Evolutionary conservation across 1,284 basidiomycete species (phyloP), one percentile per base, ranked within the genome.

Genomic region (Boletus putidus): DNA sequence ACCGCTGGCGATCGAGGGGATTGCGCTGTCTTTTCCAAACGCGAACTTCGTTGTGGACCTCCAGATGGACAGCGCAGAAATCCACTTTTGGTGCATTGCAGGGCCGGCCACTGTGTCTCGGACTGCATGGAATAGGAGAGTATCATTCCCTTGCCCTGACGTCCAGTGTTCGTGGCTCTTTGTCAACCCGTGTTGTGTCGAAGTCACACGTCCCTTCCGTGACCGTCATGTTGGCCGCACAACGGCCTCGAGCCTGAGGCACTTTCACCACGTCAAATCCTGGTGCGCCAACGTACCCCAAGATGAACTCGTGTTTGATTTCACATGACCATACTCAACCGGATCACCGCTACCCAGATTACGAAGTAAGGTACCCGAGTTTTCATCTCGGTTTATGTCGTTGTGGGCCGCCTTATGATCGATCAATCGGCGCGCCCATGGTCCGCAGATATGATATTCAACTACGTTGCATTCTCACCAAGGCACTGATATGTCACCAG

Each of bases 41-140:
- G 23, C 29, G 23, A 25, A 37, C 12, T 31, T 31, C 10, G 29
- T 23, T 6, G 29, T 43, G 53, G 18, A 15, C 9, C n/a, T 25
- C 23, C 40, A 23, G 62, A 60, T 12, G 45, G 47, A 54, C 52
- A 53, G 16, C 62, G 59, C 14, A 49, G 61, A 33, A 62, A 57
- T 40, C 20, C 39, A 21, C 6, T 40, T 40, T 21, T 58, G 68
- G 35, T 54, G 31, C 52, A 35, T 44, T 57, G 53, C 12, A 58
- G 8, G 11, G 20, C 37, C 6, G 11, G n/a, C n/a, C 11, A 35
- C 57, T 61, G 58, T 20, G 49, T 58, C 35, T 64, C 67, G 16
- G 58, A 52, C 14, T 44, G 46, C 14, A 58, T 21, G 15, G 37
- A 49, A 33, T 31, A 48, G 31, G 55, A 37, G 11, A 68, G 39